A percentile compares a stretch with the other conserved stretches of the same genome.
phyloP scores from a whole-genome alignment of 305 asterid species.

The Fraxinus dipetala region DNA sequence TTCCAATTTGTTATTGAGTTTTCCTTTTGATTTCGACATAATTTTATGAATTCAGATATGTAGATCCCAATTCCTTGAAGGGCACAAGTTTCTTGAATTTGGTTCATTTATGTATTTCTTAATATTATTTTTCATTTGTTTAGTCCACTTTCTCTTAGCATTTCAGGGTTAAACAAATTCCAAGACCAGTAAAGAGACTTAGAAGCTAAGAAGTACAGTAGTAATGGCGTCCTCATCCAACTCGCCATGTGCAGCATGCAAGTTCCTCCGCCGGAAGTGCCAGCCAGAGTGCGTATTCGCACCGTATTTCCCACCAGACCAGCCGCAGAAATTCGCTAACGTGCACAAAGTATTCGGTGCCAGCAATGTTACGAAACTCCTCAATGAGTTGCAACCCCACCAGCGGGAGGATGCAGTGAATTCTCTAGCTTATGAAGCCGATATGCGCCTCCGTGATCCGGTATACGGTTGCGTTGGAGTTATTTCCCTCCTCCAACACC shows the following conservation, averaged over 20 bases:
- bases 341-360: constrained; percentile 84
- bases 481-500: constrained; percentile 75
- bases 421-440: constrained; percentile 76
- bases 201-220: background rate
- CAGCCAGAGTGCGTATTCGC: constrained; percentile 81
- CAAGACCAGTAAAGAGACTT: background rate
- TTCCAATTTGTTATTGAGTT: background rate
- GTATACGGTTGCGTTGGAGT: constrained; percentile 89
- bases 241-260: constrained; percentile 83
- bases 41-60: background rate
- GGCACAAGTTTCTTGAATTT: constrained; percentile 5
- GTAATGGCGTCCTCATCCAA: constrained; percentile 58
- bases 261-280: constrained; percentile 75
- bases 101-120: background rate
- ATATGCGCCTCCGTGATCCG: constrained; percentile 81
- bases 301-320: constrained; percentile 81
- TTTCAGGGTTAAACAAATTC: background rate
- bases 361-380: constrained; percentile 71
- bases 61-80: background rate
- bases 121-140: background rate
- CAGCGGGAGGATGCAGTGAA: constrained; percentile 83
- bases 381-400: constrained; percentile 69
- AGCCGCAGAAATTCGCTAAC: constrained; percentile 71
- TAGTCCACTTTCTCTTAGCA: background rate
- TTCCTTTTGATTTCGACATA: background rate